Conservation (phyloP, 2,329 filamentous ascomycete genomes). For the Calonectria honghensis region DNA sequence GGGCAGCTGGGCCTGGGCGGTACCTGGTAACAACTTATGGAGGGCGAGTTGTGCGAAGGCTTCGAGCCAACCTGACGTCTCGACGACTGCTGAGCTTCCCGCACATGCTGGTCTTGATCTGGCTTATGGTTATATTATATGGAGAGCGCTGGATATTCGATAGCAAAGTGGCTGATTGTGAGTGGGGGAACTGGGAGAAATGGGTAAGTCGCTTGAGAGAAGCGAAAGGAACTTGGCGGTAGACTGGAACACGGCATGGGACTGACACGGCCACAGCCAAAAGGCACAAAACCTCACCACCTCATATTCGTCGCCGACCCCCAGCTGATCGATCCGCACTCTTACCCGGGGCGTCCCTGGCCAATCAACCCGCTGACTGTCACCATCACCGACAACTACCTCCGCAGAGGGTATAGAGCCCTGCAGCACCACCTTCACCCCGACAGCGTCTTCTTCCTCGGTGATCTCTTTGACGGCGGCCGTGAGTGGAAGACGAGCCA, state of each 20-base stretch:
- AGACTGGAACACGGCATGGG: slow-evolving; percentile 13
- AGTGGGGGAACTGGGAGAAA: slow-evolving; percentile 92
- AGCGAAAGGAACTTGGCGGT: background rate
- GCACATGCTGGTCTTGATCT: slow-evolving; percentile 81
- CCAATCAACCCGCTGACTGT: slow-evolving; percentile 73
- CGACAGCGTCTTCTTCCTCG: slow-evolving; percentile 92
- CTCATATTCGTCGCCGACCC: slow-evolving; percentile 91
- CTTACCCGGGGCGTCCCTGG: slow-evolving; percentile 88
- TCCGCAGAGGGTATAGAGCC: slow-evolving; percentile 86
- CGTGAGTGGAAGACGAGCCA: slow-evolving; percentile 90
- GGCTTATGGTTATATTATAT: slow-evolving; percentile 87
- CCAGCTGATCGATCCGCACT: slow-evolving; percentile 94
- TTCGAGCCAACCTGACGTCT: slow-evolving; percentile 67
- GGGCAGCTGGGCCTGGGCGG: slow-evolving; percentile 65
- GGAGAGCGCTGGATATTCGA: slow-evolving; percentile 89
- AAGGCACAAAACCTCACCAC: slow-evolving; percentile 86
- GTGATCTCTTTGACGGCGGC: slow-evolving; percentile 96
- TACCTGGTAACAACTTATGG: slow-evolving; percentile 59
- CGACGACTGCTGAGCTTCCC: slow-evolving; percentile 77
- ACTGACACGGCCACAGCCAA: slow-evolving; percentile 74
- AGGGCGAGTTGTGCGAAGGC: slow-evolving; percentile 53
- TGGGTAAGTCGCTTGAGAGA: slow-evolving; percentile 78
- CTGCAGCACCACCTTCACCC: slow-evolving; percentile 86
- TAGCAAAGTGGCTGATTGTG: slow-evolving; percentile 81
- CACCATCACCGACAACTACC: slow-evolving; percentile 89